Evolutionary conservation across 2,329 filamentous ascomycete species (phyloP), one percentile per base, ranked within the genome.

Genomic region (Clonostachys chloroleuca): DNA sequence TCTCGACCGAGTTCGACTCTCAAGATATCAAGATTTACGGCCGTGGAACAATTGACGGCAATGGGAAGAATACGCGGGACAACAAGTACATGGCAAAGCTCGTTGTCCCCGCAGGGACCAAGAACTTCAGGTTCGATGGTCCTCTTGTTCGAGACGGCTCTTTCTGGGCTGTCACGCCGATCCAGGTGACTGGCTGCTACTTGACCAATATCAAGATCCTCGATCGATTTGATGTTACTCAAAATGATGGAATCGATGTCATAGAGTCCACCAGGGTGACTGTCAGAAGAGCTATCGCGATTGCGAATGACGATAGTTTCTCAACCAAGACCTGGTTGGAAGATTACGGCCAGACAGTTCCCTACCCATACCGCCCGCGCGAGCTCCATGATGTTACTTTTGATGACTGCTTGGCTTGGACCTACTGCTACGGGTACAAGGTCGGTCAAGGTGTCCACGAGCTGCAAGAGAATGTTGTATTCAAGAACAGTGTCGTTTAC

Each of bases 331-430:
- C 44, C 16, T 46, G 44, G 44, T 39, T 14, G 9, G 40, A 40
- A 24, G 41, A 46, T 18, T 17, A n/a, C 6, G 44, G 44, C 14
- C 40, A 36, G 4, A 46, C 44, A n/a, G 44, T 46, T 17, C 44
- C 44, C 6, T 46, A 40, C 24, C 44, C 44, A 9, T 46, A 46
- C 20, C 36, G 36, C 10, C 44, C 44, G 13, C 44, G 37, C 5
- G 17, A 8, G 12, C 44, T 40, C 36, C 10, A 6, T 30, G 44
- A 46, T 12, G 44, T 46, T 14, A 24, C 41, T 30, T 46, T 46
- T 39, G 44, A 46, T 13, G 44, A 46, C 44, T 46, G 44, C 20
- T n/a, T 46, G 4, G 44, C 44, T n/a, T 46, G 44, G 44, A 46
- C 44, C 6, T n/a, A 30, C 6, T 46, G 44, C 24, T 40, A 40